Base-by-base conservation (phyloP, 768 basidiomycete species). In the Psilocybe azurescens region DNA sequence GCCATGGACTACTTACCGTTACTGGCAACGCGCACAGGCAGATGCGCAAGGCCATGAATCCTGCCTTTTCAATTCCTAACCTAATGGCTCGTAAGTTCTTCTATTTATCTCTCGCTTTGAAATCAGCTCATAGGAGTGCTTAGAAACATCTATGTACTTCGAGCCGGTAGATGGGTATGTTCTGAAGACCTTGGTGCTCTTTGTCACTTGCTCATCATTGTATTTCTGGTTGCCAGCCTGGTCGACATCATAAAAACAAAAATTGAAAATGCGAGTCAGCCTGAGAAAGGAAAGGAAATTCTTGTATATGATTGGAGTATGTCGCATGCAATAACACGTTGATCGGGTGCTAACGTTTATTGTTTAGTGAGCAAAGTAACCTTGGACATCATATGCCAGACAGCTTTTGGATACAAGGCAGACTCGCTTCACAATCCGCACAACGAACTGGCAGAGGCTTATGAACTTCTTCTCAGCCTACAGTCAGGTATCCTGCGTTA, bases 1-100 rank as follows among this genome's bases (percentile, higher is more conserved):
- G 81, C 0, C 76, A 80, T 67, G 83, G 83, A 1, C 72, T 83
- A 1, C 66, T 83, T 47, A 83, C 83, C 0, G 78, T 80, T 16
- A 83, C 81, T 0, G 81, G 83, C 5, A 72, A 78, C 48, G 80
- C 79, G 29, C 83, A 84, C 64, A 81, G 75, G 62, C 76, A 76
- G 53, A 81, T 85, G 80, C 78, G 81, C 44, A 82, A 77, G 63
- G 74, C 74, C 1, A 82, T 85, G 80, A 83, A 81, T 56, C 81
- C 83, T 1, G 83, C 83, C 0, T 84, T 85, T 64, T 81, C 82
- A 0, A 73, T 83, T 18, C 70, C 76, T 0, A 83, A 76, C 56
- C 70, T 78, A 24, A 75, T 75, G 69, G 70, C 75, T 29, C 77
- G 78, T 77, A 60, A 59, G 78, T 70, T 14, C 14, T 9, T 7